Evolutionary conservation across 2,329 filamentous ascomycete species (phyloP), one percentile per base, ranked within the genome.

Genomic region (Cordyceps javanica): DNA sequence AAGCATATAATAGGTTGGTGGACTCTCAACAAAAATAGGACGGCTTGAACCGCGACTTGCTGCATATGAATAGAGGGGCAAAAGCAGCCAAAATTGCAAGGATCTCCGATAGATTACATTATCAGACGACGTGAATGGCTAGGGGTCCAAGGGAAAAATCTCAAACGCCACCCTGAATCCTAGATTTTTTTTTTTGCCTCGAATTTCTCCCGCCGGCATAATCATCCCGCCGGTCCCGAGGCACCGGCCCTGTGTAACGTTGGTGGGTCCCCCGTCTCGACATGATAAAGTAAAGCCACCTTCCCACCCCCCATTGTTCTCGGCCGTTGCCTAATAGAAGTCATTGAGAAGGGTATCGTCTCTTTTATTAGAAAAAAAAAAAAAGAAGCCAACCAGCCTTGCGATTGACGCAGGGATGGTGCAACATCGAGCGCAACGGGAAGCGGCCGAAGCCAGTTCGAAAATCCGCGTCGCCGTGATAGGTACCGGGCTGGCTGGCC

Each of bases 401-500:
- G 38, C n/a, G 11, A 32, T 25, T 19, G 23, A 16, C n/a, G 28
- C 32, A 52, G 26, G 10, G 6, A 53, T 53, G 50, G 50, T 13
- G 14, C n/a, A 10, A 7, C 48, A 51, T 4, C 46, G 21, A 25
- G 5, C 46, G 13, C 21, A 25, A 23, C 16, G 25, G 23, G 28
- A 25, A 23, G 5, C 23, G 16, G 21, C 55, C 19, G 39, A 25
- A 25, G 25, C 21, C 26, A 11, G n/a, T 13, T 36, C 23, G 3
- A 57, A 42, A 19, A 26, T 11, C 16, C 57, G 62, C 42, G 68
- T 71, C 25, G 72, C 72, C 57, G 63, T 75, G 41, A 62, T 75
- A 30, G 72, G 72, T 10, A 72, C 71, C 1, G 72, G 72, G 1
- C 56, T 75, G 11, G 71, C 72, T 13, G 72, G 72, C 1, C 66